Percentiles rank a stretch among this genome's conserved stretches.
Conservation (phyloP, 2,329 filamentous ascomycete genomes). For the Hymenoscyphus albidus region DNA sequence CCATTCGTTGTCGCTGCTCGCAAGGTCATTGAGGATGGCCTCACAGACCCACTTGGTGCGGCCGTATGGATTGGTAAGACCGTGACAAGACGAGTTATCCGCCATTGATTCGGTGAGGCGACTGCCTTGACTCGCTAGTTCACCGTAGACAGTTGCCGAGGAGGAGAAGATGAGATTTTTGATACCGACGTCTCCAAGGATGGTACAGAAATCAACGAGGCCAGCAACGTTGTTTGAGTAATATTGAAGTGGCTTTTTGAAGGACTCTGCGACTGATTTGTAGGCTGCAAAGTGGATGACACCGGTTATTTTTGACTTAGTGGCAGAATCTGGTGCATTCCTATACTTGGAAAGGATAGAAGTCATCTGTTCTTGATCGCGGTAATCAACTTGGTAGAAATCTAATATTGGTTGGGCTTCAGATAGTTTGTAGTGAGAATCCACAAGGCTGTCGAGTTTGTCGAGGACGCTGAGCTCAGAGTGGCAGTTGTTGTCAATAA, state of each 20-base stretch:
- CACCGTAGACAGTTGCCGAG: constrained; percentile 62
- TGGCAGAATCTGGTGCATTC: constrained; percentile 24
- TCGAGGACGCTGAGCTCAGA: constrained; percentile 25
- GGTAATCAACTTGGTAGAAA: constrained; percentile 32
- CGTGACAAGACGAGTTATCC: constrained; percentile 47
- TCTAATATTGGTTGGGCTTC: constrained; percentile 8
- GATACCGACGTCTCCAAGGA: constrained; percentile 54
- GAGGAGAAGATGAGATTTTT: constrained; percentile 65
- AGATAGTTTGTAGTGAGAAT: constrained; percentile 18
- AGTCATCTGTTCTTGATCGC: constrained; percentile 23
- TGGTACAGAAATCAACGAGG: constrained; percentile 53
- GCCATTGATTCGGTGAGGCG: constrained; percentile 53
- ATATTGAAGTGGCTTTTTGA: constrained; percentile 55
- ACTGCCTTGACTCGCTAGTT: constrained; percentile 45
- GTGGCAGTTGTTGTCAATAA: constrained; percentile 38
- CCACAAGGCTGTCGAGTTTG: constrained; percentile 25
- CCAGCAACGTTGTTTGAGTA: constrained; percentile 65
- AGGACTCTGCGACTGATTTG: constrained; percentile 62
- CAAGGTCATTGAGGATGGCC: constrained; percentile 59
- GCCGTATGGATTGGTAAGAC: constrained; percentile 61
- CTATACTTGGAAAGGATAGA: constrained; percentile 24
- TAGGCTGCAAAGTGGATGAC: constrained; percentile 66
- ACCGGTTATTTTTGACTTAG: constrained; percentile 49
- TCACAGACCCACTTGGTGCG: constrained; percentile 64
- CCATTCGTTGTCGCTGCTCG: constrained; percentile 57